Conservation (phyloP, 768 basidiomycete genomes). For the Tephrocybe sp. region DNA sequence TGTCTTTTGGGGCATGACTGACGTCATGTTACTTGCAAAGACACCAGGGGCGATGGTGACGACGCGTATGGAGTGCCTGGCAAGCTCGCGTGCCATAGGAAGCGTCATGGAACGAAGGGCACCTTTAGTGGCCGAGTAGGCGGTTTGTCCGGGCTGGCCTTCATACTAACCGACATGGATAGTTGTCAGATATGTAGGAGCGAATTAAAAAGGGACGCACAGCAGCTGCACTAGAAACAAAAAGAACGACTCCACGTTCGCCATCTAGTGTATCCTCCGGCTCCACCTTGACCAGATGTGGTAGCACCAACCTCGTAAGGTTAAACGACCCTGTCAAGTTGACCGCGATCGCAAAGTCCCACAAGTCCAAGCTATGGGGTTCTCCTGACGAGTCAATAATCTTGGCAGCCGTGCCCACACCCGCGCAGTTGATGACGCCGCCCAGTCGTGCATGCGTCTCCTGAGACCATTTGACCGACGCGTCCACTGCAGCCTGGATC, state of each 20-base stretch:
- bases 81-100: slow-evolving; percentile 61
- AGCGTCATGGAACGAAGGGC: slow-evolving; percentile 58
- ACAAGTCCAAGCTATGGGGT: slow-evolving; percentile 50
- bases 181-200: not conserved
- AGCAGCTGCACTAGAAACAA: slow-evolving; percentile 56
- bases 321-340: slow-evolving; percentile 64
- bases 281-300: slow-evolving; percentile 48
- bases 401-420: slow-evolving; percentile 46
- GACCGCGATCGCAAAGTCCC: slow-evolving; percentile 52
- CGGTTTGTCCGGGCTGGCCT: slow-evolving; percentile 57
- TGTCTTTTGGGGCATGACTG: slow-evolving; percentile 35
- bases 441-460: slow-evolving; percentile 44
- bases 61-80: slow-evolving; percentile 52
- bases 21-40: slow-evolving; percentile 51
- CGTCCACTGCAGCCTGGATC: slow-evolving; percentile 37
- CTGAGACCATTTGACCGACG: slow-evolving; percentile 39
- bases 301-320: slow-evolving; percentile 50
- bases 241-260: slow-evolving; percentile 58
- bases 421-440: slow-evolving; percentile 60
- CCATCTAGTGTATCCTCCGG: slow-evolving; percentile 47
- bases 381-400: slow-evolving; percentile 46
- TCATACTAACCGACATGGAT: slow-evolving; percentile 42
- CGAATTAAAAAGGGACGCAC: slow-evolving; percentile 26
- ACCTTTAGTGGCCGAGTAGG: slow-evolving; percentile 60
- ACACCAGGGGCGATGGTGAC: slow-evolving; percentile 59